These are phyloP conservation scores for Ambispora gerdemannii DNA, from an alignment of 192 early-diverging fungal species.

Conservation along the genomic window DNA sequence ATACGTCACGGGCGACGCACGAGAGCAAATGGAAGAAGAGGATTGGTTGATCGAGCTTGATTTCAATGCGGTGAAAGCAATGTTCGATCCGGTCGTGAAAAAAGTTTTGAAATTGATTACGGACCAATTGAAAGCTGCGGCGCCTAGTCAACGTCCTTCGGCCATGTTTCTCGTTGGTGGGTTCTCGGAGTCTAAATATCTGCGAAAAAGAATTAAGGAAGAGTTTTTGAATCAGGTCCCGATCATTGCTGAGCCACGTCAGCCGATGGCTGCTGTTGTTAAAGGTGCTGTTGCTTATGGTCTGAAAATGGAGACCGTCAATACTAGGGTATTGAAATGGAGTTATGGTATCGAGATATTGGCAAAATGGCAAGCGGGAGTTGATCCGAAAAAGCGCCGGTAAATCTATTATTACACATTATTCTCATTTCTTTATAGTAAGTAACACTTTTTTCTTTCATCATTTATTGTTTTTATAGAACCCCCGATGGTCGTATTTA, in stretches of 20 bases:
- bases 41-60: conserved; percentile 12
- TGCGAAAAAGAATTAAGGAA: conserved; percentile 51
- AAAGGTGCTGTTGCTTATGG: conserved; percentile 55
- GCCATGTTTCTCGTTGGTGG: conserved; percentile 59
- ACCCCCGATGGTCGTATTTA: conserved; percentile 15
- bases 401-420: background rate
- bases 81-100: conserved; percentile 57
- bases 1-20: conserved; percentile 1
- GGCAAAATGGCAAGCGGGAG: background rate
- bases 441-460: background rate
- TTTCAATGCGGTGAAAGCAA: background rate
- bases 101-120: conserved; percentile 51
- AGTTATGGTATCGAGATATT: conserved; percentile 11
- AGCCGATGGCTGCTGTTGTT: conserved; percentile 51
- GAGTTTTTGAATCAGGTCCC: conserved; percentile 46
- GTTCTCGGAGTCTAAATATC: conserved; percentile 54
- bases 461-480: background rate
- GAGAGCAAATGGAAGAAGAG: background rate
- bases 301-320: conserved; percentile 6
- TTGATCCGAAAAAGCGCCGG: background rate
- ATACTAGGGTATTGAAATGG: conserved; percentile 5
- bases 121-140: conserved; percentile 47
- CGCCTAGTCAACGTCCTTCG: conserved; percentile 35
- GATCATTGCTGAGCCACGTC: conserved; percentile 49
- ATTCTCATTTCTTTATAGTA: background rate